Percentiles rank a stretch among this genome's conserved stretches.
Evolutionary conservation across 1,139 yeast species (phyloP).

Genomic region (Candida sanyaensis): DNA sequence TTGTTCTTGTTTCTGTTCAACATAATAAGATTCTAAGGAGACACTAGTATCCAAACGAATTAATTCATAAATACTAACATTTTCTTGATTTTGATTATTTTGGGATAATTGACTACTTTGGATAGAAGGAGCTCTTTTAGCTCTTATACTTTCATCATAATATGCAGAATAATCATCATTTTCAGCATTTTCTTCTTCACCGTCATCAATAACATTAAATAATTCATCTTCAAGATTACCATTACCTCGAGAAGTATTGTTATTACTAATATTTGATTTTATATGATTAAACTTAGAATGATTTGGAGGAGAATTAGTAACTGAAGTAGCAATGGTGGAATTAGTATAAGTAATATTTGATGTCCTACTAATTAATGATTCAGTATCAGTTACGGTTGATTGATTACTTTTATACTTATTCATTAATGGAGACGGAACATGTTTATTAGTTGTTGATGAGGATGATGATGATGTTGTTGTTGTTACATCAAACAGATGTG

Average conservation of each 20-base stretch:
- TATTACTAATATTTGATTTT: too few species aligned
- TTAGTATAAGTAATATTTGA: neutral
- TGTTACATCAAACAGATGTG: too few species aligned
- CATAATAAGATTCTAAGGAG: constrained; percentile 40
- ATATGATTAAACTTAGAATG: too few species aligned
- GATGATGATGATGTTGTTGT: too few species aligned
- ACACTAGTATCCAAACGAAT: constrained; percentile 46
- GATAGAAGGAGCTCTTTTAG: too few species aligned
- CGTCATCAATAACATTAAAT: too few species aligned
- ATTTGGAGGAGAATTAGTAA: neutral
- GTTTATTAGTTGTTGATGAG: neutral
- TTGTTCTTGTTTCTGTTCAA: constrained; percentile 9
- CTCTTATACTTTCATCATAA: too few species aligned
- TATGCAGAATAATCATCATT: too few species aligned
- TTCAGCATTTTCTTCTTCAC: too few species aligned
- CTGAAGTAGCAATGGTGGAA: constrained; percentile 2
- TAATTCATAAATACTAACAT: constrained; percentile 27
- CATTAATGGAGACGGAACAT: neutral
- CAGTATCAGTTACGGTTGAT: neutral
- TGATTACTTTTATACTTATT: constrained; percentile 1
- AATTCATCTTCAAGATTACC: too few species aligned
- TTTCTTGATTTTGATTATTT: neutral
- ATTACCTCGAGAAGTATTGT: too few species aligned
- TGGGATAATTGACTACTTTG: too few species aligned
- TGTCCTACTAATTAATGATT: neutral